A percentile compares a stretch with the other conserved stretches of the same genome.
Evolutionary conservation across 192 early-diverging fungal genomes (phyloP).

Genomic region (Ambispora gerdemannii): DNA sequence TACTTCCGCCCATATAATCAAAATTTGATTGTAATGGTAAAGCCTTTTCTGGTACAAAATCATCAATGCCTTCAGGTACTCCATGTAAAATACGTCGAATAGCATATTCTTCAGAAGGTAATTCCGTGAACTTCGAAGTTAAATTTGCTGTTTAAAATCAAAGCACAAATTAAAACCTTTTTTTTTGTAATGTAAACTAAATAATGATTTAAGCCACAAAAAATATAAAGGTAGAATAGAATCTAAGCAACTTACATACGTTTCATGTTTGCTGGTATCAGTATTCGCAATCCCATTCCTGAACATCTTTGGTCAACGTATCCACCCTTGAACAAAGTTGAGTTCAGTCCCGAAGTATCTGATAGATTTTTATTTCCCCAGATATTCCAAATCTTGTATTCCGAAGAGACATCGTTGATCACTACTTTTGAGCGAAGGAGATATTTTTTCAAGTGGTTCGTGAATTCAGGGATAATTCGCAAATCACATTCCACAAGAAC

Average conservation of each 20-base stretch:
- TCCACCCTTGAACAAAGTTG: conserved; percentile 36
- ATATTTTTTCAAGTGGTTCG: conserved; percentile 72
- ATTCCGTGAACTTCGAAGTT: conserved; percentile 52
- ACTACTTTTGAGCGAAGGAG: conserved; percentile 73
- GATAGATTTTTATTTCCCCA: conserved; percentile 53
- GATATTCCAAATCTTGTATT: conserved; percentile 66
- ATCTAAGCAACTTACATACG: conserved; percentile 28
- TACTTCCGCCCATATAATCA: conserved; percentile 88
- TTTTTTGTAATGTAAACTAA: background rate
- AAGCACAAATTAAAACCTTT: background rate
- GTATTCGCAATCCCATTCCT: conserved; percentile 33
- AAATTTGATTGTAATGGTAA: conserved; percentile 91
- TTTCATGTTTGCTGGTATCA: conserved; percentile 17
- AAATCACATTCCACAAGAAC: conserved; percentile 79
- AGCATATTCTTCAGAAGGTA: conserved; percentile 58
- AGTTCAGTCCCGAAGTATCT: conserved; percentile 33
- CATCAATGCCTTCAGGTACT: conserved; percentile 84
- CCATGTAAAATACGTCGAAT: conserved; percentile 80
- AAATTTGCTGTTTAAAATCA: conserved; percentile 37
- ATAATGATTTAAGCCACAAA: background rate
- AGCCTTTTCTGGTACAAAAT: conserved; percentile 65
- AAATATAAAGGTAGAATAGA: background rate
- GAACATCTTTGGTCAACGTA: conserved; percentile 39
- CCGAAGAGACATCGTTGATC: conserved; percentile 61
- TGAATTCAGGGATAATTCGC: conserved; percentile 47